Conservation (phyloP, 108 stramenopile genomes). For the Seminavis robusta region DNA sequence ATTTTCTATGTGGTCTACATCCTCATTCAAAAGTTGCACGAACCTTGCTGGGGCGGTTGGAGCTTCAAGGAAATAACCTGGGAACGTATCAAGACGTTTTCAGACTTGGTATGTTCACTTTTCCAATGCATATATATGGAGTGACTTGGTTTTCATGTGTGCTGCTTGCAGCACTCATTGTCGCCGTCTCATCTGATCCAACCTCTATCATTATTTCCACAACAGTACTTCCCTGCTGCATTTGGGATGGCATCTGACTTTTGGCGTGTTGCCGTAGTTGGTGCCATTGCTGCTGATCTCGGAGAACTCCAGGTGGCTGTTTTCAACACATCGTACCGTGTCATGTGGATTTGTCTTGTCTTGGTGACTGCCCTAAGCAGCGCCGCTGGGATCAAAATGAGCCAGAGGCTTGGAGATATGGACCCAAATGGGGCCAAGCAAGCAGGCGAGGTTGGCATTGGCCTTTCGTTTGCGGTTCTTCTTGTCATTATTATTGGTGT, state of each 20-base stretch:
- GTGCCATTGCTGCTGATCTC: conserved; percentile 59
- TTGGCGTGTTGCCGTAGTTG: conserved; percentile 79
- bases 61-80: conserved; percentile 47
- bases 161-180: too few relatives aligned
- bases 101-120: too few relatives aligned
- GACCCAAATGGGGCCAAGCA: conserved; percentile 54
- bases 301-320: conserved; percentile 73
- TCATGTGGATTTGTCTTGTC: conserved; percentile 84
- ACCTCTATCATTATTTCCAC: too few relatives aligned
- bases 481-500: conserved; percentile 37
- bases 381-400: conserved; percentile 54
- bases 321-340: conserved; percentile 85
- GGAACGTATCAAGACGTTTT: conserved; percentile 55
- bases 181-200: too few relatives aligned
- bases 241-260: conserved; percentile 67
- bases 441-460: conserved; percentile 53
- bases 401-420: conserved; percentile 41
- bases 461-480: conserved; percentile 30
- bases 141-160: too few relatives aligned
- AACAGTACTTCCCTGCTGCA: conserved; percentile 78
- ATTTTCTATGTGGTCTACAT: conserved; percentile 42
- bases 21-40: conserved; percentile 37
- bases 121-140: too few relatives aligned
- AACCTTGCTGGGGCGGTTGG: conserved; percentile 46
- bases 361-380: conserved; percentile 54